These are phyloP conservation scores for Aspergillus taichungensis DNA, from an alignment of 495 filamentous ascomycete species.

Conservation along the genomic window DNA sequence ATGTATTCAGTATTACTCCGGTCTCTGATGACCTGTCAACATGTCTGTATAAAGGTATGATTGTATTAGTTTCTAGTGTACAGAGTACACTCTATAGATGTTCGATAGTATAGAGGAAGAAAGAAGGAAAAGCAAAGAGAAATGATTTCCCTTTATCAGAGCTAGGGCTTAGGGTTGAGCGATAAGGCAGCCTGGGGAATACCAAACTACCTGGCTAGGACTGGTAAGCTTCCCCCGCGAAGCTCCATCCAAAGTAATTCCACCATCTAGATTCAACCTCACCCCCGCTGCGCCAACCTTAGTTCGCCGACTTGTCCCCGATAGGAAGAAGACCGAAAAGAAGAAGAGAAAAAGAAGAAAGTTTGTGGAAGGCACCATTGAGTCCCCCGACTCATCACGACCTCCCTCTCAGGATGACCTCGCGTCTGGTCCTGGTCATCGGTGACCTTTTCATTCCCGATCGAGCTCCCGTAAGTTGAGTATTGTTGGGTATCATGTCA, in stretches of 20 bases:
- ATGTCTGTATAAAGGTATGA: too few species aligned
- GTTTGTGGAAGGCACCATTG: constrained; percentile 25
- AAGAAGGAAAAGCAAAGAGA: too few species aligned
- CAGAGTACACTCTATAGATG: too few species aligned
- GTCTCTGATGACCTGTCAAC: too few species aligned
- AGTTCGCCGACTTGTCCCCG: background rate
- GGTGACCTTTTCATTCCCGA: constrained; percentile 98
- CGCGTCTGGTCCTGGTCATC: constrained; percentile 79
- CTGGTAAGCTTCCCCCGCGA: constrained; percentile 30
- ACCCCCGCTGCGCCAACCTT: background rate
- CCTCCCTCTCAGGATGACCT: constrained; percentile 50
- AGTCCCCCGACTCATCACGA: constrained; percentile 7
- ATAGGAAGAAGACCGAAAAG: too few species aligned
- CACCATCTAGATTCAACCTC: background rate
- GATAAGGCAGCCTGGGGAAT: background rate
- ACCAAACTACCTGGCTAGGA: too few species aligned
- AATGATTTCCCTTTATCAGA: background rate
- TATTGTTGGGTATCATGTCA: background rate
- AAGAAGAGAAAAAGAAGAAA: background rate
- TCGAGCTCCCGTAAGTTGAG: constrained; percentile 61
- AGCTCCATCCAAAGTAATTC: constrained; percentile 18
- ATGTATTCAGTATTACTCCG: too few species aligned
- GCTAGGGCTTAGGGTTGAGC: constrained; percentile 27
- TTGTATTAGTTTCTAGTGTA: too few species aligned
- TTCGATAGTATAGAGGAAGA: too few species aligned